Evolutionary conservation across 768 basidiomycete species (phyloP).

Genomic region (Tubosaeta brunneosetosa): DNA sequence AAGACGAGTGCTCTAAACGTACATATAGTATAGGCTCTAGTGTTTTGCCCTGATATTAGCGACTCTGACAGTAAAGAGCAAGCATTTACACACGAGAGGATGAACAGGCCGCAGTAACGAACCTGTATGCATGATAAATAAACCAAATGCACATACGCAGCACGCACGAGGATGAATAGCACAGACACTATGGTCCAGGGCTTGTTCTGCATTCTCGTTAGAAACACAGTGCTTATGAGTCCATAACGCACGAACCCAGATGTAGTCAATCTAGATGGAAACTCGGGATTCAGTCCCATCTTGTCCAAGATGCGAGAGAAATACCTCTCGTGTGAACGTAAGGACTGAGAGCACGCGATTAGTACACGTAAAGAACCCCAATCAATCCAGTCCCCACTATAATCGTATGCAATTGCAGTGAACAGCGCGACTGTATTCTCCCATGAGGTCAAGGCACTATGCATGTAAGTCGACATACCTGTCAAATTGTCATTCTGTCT

Average conservation of each 20-base stretch:
- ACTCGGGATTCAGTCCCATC: no score
- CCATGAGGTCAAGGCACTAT: background rate
- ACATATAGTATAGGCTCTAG: background rate
- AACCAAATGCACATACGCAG: no score
- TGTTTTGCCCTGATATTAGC: background rate
- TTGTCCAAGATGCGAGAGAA: no score
- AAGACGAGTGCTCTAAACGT: background rate
- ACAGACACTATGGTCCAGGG: background rate
- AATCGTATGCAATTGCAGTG: constrained; percentile 10
- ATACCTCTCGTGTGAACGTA: no score
- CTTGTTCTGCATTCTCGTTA: background rate
- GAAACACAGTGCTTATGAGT: background rate
- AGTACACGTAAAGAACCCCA: background rate
- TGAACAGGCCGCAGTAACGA: constrained; percentile 4
- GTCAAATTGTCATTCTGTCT: constrained; percentile 3
- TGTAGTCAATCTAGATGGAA: constrained; percentile 1
- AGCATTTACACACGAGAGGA: background rate
- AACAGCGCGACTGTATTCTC: constrained; percentile 1
- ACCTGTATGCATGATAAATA: background rate
- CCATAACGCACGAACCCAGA: constrained; percentile 1
- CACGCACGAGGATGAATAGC: background rate
- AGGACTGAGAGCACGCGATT: background rate
- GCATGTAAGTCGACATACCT: background rate
- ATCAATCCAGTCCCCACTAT: background rate
- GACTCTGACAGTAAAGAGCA: background rate